phyloP scores from a whole-genome alignment of 2,329 filamentous ascomycete genomes.

The Davidsoniella neocaledoniae region DNA sequence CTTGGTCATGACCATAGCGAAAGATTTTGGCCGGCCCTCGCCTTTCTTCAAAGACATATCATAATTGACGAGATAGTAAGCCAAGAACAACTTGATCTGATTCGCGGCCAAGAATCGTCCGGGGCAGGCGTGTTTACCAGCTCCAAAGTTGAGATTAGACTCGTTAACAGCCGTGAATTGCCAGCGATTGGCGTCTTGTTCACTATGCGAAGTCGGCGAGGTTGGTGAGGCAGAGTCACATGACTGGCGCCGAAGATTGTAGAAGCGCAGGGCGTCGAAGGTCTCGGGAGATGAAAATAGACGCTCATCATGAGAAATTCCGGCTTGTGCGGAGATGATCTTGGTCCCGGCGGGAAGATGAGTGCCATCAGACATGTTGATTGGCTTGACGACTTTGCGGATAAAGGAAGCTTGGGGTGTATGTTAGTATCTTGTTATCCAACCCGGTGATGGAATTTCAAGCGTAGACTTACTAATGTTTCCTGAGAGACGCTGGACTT shows the following conservation, averaged over 20 bases:
- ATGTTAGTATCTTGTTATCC: too few species aligned
- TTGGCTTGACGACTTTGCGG: conserved; percentile 29
- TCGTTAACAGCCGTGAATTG: conserved; percentile 28
- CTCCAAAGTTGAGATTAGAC: conserved; percentile 29
- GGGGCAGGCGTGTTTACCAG: conserved; percentile 31
- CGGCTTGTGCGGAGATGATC: conserved; percentile 25
- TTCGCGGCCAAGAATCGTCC: conserved; percentile 31
- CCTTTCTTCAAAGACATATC: conserved; percentile 20
- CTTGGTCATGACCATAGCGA: conserved; percentile 25
- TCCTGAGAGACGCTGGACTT: conserved; percentile 24
- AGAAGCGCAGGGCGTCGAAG: conserved; percentile 34
- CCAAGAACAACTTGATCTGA: conserved; percentile 28
- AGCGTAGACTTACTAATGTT: conserved; percentile 24
- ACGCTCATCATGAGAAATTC: conserved; percentile 25
- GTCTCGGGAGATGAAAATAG: conserved; percentile 25
- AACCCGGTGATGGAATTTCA: too few species aligned
- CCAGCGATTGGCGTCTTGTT: conserved; percentile 22
- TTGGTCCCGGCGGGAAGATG: conserved; percentile 26
- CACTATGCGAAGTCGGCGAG: too few species aligned
- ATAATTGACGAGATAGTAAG: conserved; percentile 22
- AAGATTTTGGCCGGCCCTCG: conserved; percentile 23
- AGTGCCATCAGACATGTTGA: conserved; percentile 29
- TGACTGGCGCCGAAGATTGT: conserved; percentile 22
- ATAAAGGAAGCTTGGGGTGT: conserved; percentile 18
- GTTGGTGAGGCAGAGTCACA: too few species aligned